Evolutionary conservation across 176 grass and related monocot species (phyloP), one percentile per base, ranked within the genome.

Genomic region (Carex pumila): DNA sequence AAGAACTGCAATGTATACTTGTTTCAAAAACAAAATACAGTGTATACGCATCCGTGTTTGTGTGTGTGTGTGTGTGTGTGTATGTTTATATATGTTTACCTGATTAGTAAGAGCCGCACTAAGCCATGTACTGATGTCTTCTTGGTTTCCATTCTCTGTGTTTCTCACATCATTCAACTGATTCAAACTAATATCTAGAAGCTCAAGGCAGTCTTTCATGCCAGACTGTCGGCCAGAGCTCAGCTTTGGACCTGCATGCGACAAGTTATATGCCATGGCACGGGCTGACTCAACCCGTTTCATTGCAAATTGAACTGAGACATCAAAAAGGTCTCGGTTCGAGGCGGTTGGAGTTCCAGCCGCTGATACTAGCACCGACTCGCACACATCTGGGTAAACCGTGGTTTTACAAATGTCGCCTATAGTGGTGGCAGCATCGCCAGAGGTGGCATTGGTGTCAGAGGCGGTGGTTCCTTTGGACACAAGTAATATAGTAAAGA

Each of bases 51-150:
- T 6, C 7, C 5, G 17, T 39, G 3, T 41, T 12, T 43, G n/a
- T n/a, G n/a, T n/a, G n/a, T n/a, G n/a, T n/a, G n/a, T n/a, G n/a
- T n/a, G n/a, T n/a, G n/a, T n/a, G n/a, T n/a, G n/a, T n/a, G n/a
- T n/a, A n/a, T n/a, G n/a, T n/a, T n/a, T 2, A 81, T 62, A 53
- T 52, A 11, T 2, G 10, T 30, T n/a, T 14, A 82, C 87, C 61
- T 97, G 94, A 89, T 97, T 97, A 10, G 94, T 94, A 39, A 97
- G 92, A 37, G 92, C 90, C 12, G 95, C 95, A 65, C 95, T 94
- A 77, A 97, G 90, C 95, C 95, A 97, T 43, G 94, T 97, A 5
- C 84, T 81, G 58, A 84, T 81, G 32, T 90, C 90, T 61, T 90
- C 74, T 1, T 47, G 80, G 80, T 72, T 81, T 13, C 69, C 54